These are phyloP conservation scores for Zygotorulaspora sp. DNA, from an alignment of 805 yeast genomes.

Conservation along the genomic window DNA sequence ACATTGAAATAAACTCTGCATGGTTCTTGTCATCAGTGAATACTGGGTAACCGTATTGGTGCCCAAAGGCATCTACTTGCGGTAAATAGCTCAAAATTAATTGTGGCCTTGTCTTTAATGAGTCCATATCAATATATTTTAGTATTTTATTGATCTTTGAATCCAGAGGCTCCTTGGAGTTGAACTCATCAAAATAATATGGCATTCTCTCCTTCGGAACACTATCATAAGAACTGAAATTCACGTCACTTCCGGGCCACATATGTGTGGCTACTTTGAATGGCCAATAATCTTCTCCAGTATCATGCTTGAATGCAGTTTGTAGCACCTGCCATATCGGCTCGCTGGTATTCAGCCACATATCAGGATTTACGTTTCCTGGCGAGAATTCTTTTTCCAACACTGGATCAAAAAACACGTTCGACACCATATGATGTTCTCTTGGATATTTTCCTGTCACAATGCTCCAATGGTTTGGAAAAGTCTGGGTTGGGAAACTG, in stretches of 20 bases:
- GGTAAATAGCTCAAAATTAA: constrained; percentile 75
- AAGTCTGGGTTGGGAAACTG: constrained; percentile 82
- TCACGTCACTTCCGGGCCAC: constrained; percentile 94
- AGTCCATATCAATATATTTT: constrained; percentile 57
- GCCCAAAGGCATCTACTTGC: constrained; percentile 75
- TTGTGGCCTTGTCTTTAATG: constrained; percentile 60
- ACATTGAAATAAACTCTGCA: constrained; percentile 7
- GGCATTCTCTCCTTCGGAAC: constrained; percentile 46
- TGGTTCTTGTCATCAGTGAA: constrained; percentile 40
- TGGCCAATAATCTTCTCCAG: constrained; percentile 4
- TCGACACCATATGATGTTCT: constrained; percentile 75
- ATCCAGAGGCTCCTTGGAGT: constrained; percentile 52
- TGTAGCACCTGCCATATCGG: constrained; percentile 81
- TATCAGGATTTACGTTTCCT: constrained; percentile 47
- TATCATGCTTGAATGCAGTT: constrained; percentile 45
- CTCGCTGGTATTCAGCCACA: constrained; percentile 80
- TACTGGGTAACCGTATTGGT: constrained; percentile 65
- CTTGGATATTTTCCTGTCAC: constrained; percentile 82
- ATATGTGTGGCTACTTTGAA: constrained; percentile 55
- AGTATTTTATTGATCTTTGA: constrained; percentile 55
- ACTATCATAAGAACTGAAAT: constrained; percentile 16
- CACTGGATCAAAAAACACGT: constrained; percentile 45
- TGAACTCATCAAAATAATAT: constrained; percentile 53
- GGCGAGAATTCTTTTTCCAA: constrained; percentile 49
- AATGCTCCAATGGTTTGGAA: constrained; percentile 89